phyloP scores from a whole-genome alignment of 2,329 filamentous ascomycete species.

The Xylaria sp. region DNA sequence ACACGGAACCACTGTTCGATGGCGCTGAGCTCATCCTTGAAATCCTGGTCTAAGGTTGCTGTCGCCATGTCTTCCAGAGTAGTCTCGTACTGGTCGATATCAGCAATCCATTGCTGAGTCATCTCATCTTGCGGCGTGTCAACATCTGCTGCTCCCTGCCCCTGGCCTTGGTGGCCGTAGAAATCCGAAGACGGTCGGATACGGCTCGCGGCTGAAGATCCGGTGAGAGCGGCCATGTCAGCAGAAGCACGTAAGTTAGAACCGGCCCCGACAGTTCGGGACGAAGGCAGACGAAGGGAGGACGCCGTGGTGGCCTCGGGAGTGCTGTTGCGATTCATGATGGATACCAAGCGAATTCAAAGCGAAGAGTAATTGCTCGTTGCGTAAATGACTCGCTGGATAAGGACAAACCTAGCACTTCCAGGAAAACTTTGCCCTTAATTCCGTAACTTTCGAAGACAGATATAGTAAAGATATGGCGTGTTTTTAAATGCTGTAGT shows the following conservation, averaged over 20 bases:
- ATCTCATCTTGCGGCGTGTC: conserved; percentile 91
- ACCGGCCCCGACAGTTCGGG: conserved; percentile 79
- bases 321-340: conserved; percentile 90
- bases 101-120: conserved; percentile 97
- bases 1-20: conserved; percentile 99
- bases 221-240: conserved; percentile 87
- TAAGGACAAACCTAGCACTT: neutral
- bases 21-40: conserved; percentile 98
- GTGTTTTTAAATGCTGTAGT: neutral
- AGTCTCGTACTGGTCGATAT: conserved; percentile 99
- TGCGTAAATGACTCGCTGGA: too few relatives aligned
- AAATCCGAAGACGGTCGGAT: conserved; percentile 97
- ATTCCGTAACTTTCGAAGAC: neutral
- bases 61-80: conserved; percentile 99
- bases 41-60: conserved; percentile 98
- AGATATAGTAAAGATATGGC: neutral
- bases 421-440: neutral
- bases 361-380: neutral
- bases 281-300: conserved; percentile 83
- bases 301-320: conserved; percentile 87
- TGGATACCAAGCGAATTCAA: conserved; percentile 30
- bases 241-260: conserved; percentile 94
- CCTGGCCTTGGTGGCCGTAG: conserved; percentile 80
- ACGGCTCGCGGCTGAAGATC: conserved; percentile 75
- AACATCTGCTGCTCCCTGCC: conserved; percentile 73